Evolutionary conservation across 176 grass and related monocot species (phyloP), one percentile per base, ranked within the genome.

Genomic region (Carex kokanica): DNA sequence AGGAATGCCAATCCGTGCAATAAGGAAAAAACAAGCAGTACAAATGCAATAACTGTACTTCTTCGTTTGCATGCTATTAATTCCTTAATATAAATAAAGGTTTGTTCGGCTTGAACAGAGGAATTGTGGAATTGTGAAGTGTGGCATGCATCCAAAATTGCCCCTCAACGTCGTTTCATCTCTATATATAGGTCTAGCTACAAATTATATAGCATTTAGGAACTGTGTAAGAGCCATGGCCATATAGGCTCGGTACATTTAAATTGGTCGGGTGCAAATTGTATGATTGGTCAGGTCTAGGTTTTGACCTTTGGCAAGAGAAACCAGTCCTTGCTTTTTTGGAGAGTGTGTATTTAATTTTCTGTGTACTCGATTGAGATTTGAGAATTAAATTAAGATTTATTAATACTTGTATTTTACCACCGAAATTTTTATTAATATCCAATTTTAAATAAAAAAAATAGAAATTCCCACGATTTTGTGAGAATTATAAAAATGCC

Each of bases 1-100:
- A 72, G 86, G 93, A 65, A 93, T 98, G 93, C 96, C 96, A 60
- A 90, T 95, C 83, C 74, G 89, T 20, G 53, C 95, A 70, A 95
- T 56, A 75, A 67, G 16, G 72, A 91, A 80, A 79, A 86, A 45
- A 2, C 23, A 29, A 27, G 25, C 9, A 15, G 13, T 29, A 55
- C 23, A 75, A 75, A 29, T 54, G 18, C 23, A 54, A 52, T 54
- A 53, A 54, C 17, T 74, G 5, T 8, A 71, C 36, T 43, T 2
- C 36, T 24, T 15, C 20, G 15, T 71, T 67, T 68, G 21, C 60
- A n/a, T n/a, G n/a, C n/a, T n/a, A n/a, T n/a, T n/a, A 29, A 11
- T 12, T 49, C 45, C 60, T 27, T 40, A 1, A 71, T 34, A 70
- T 10, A n/a, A 5, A 41, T 9, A 71, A 2, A 21, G 41, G 67